These are phyloP conservation scores for Apophysomyces variabilis DNA, from an alignment of 371 early-diverging fungal species.

Conservation along the genomic window DNA sequence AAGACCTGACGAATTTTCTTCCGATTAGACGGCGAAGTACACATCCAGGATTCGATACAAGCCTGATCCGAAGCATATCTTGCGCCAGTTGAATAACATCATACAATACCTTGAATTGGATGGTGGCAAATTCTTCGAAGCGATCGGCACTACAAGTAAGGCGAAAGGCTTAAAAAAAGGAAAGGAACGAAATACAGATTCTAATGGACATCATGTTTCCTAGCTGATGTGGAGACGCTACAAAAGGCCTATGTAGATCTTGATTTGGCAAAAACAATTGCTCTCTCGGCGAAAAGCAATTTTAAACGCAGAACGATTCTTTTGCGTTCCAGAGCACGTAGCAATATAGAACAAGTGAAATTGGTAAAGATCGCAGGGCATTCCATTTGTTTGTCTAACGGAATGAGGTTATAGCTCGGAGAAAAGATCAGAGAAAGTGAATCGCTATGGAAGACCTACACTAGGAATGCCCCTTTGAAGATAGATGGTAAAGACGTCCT, in stretches of 20 bases:
- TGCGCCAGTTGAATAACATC: conserved; percentile 15
- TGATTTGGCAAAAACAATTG: conserved; percentile 35
- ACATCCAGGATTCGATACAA: conserved; percentile 18
- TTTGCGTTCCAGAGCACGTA: conserved; percentile 18
- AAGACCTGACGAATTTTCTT: neutral
- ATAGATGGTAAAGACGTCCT: conserved; percentile 28
- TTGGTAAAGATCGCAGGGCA: conserved; percentile 10
- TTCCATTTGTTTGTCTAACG: neutral
- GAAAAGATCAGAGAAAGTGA: conserved; percentile 23
- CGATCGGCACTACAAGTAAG: conserved; percentile 17
- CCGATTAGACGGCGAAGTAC: neutral
- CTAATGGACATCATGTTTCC: neutral
- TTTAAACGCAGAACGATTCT: conserved; percentile 28
- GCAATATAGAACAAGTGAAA: conserved; percentile 17
- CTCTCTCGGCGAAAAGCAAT: conserved; percentile 28
- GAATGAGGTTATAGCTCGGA: conserved; percentile 20
- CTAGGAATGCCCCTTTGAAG: conserved; percentile 20
- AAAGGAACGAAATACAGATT: neutral
- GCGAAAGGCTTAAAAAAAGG: neutral
- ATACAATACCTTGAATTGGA: conserved; percentile 14
- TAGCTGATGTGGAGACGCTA: conserved; percentile 30
- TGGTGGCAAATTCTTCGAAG: conserved; percentile 14
- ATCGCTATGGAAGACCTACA: conserved; percentile 25
- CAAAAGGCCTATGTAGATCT: conserved; percentile 32
- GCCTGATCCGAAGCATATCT: conserved; percentile 19